Evolutionary conservation across 805 yeast genomes (phyloP), one percentile per base, ranked within the genome.

Genomic region (Lachancea nothofagi): DNA sequence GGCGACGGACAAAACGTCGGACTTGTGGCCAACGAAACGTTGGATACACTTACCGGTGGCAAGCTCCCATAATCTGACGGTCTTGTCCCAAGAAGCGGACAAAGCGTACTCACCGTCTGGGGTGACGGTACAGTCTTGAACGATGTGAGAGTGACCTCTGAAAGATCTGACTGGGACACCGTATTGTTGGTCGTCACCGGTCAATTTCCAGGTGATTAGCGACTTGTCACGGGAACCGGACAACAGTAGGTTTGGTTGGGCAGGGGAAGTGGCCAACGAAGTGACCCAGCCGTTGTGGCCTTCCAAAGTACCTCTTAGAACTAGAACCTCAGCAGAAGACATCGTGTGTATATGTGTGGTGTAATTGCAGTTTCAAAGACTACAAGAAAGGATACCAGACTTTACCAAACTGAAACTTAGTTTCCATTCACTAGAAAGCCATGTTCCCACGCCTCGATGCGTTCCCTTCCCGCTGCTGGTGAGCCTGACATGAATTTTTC

Each of bases 221-320:
- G 96, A 79, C 83, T 93, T 90, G 75, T 93, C 98, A 78, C 98
- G 84, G 68, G 97, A 90, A 70, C 90, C 96, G 67, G 98, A 93
- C 71, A 93, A 79, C 66, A 93, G 81, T 67, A 93, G 76, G 74
- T 93, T 96, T 74, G 98, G 98, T 81, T 88, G 86, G 69, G 89
- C 88, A 66, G 88, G 83, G 69, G 95, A 82, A 75, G 97, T 93
- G 74, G 97, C 95, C 65, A 93, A 79, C 70, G 96, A 80, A 57
- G 98, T 93, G 67, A 93, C 98, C 97, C 97, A 90, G 66, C 87
- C 87, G 74, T 77, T 79, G 81, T 81, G 87, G 66, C 87, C 96
- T 78, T 90, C 97, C 71, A 93, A 83, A 81, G 97, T 86, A 72
- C 97, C 99, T 83, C 97, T 89, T 72, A 93, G 85, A 73, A 90